A percentile compares a stretch with the other conserved stretches of the same genome.
phyloP scores from a whole-genome alignment of 1,284 basidiomycete species.

The Cutaneotrichosporon cutaneum region DNA sequence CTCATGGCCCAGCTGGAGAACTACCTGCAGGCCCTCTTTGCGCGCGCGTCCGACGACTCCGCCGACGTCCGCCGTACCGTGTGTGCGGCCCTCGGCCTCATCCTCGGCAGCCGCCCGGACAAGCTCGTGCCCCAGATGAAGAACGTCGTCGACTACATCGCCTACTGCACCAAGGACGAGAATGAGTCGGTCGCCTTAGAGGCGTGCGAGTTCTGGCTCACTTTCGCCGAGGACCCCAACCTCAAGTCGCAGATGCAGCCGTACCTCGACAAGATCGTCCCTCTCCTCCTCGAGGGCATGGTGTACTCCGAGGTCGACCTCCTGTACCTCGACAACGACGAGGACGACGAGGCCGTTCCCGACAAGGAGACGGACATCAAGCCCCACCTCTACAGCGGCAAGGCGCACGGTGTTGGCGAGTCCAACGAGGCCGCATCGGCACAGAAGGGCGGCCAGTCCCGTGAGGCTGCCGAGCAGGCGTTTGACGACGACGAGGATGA shows the following conservation, averaged over 20 bases:
- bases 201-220: conserved; percentile 99
- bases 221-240: conserved; percentile 92
- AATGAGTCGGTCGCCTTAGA: conserved; percentile 93
- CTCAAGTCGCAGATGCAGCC: conserved; percentile 81
- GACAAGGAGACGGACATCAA: conserved; percentile 95
- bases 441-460: conserved; percentile 32
- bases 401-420: conserved; percentile 77
- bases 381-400: conserved; percentile 80
- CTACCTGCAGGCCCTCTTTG: conserved; percentile 91
- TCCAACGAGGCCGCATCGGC: conserved; percentile 41
- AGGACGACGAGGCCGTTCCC: conserved; percentile 77
- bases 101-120: conserved; percentile 88
- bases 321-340: conserved; percentile 91
- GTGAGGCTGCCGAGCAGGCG: conserved; percentile 49
- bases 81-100: conserved; percentile 90
- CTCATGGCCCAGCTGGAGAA: conserved; percentile 85
- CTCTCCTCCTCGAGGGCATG: conserved; percentile 94
- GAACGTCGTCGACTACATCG: conserved; percentile 97
- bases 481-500: conserved; percentile 71
- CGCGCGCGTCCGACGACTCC: conserved; percentile 88
- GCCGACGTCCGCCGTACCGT: conserved; percentile 92
- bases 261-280: conserved; percentile 81
- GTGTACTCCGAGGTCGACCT: conserved; percentile 94
- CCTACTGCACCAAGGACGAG: conserved; percentile 95
- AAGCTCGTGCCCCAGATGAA: conserved; percentile 94